Evolutionary conservation across 805 yeast species (phyloP).

Genomic region (Saccharomycopsis vini): DNA sequence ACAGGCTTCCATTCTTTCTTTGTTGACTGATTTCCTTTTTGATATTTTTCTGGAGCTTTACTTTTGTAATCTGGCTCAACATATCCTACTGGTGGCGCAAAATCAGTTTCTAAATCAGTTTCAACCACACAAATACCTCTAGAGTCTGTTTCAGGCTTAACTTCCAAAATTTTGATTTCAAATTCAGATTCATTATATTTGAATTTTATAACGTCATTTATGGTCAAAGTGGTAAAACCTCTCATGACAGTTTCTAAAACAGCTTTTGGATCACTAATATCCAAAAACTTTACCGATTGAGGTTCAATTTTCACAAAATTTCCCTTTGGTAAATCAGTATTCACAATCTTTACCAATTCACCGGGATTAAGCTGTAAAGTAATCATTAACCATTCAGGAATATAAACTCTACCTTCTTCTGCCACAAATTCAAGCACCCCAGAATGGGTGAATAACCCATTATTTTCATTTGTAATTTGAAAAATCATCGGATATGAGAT

Average conservation of each 20-base stretch:
- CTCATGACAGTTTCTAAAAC: constrained; percentile 88
- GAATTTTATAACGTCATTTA: constrained; percentile 76
- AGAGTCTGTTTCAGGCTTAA: constrained; percentile 59
- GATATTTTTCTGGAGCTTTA: constrained; percentile 24
- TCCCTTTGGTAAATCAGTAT: constrained; percentile 79
- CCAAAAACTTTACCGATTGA: constrained; percentile 86
- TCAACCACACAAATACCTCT: constrained; percentile 89
- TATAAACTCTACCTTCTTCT: constrained; percentile 90
- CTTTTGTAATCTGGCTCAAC: constrained; percentile 74
- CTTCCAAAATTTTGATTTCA: constrained; percentile 78
- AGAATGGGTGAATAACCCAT: constrained; percentile 49
- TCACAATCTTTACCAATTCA: constrained; percentile 57
- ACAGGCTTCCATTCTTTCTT: constrained; percentile 5
- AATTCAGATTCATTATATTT: constrained; percentile 72
- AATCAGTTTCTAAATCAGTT: constrained; percentile 93
- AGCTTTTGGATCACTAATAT: constrained; percentile 92
- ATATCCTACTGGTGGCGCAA: constrained; percentile 98
- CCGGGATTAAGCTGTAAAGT: constrained; percentile 71
- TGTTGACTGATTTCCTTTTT: constrained; percentile 13
- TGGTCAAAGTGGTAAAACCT: constrained; percentile 80
- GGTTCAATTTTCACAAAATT: constrained; percentile 89
- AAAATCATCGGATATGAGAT: constrained; percentile 96
- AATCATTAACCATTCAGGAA: constrained; percentile 95
- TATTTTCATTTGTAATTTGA: constrained; percentile 53
- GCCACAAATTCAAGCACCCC: constrained; percentile 96